Conservation (phyloP, 768 basidiomycete genomes). For the Kwoniella mangroviensis region DNA sequence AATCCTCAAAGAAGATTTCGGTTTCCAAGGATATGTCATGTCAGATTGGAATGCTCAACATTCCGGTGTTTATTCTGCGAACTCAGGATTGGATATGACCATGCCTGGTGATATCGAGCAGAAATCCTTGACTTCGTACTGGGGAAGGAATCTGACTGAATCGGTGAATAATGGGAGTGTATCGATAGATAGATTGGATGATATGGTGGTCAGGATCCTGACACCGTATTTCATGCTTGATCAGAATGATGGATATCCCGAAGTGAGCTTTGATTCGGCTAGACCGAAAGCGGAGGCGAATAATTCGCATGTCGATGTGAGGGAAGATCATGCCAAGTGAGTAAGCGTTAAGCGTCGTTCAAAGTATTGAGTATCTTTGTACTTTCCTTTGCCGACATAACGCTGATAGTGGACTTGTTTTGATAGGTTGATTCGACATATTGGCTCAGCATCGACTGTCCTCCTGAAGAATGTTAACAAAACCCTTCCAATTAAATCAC, state of each 20-base stretch:
- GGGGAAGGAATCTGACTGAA: slow-evolving; percentile 70
- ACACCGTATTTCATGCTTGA: slow-evolving; percentile 60
- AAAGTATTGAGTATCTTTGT: background rate
- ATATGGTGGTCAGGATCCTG: slow-evolving; percentile 74
- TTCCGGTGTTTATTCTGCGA: slow-evolving; percentile 47
- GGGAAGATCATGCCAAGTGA: slow-evolving; percentile 67
- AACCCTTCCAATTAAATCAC: slow-evolving; percentile 64
- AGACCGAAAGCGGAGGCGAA: slow-evolving; percentile 31
- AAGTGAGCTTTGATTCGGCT: slow-evolving; percentile 69
- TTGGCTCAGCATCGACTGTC: slow-evolving; percentile 75
- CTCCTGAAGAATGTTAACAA: slow-evolving; percentile 73
- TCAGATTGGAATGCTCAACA: slow-evolving; percentile 55
- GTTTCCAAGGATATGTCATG: slow-evolving; percentile 57
- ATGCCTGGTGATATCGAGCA: slow-evolving; percentile 59
- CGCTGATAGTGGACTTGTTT: background rate
- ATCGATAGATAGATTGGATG: slow-evolving; percentile 60
- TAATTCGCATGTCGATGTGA: slow-evolving; percentile 63
- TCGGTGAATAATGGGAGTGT: slow-evolving; percentile 76
- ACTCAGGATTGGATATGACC: slow-evolving; percentile 55
- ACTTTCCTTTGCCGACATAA: background rate
- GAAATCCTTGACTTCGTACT: slow-evolving; percentile 60
- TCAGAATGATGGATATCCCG: slow-evolving; percentile 64
- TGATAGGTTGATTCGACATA: slow-evolving; percentile 66
- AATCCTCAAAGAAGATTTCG: slow-evolving; percentile 58
- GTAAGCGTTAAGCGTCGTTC: slow-evolving; percentile 8